Conservation (phyloP, 305 asterid genomes). For the Euphrasia arctica region DNA sequence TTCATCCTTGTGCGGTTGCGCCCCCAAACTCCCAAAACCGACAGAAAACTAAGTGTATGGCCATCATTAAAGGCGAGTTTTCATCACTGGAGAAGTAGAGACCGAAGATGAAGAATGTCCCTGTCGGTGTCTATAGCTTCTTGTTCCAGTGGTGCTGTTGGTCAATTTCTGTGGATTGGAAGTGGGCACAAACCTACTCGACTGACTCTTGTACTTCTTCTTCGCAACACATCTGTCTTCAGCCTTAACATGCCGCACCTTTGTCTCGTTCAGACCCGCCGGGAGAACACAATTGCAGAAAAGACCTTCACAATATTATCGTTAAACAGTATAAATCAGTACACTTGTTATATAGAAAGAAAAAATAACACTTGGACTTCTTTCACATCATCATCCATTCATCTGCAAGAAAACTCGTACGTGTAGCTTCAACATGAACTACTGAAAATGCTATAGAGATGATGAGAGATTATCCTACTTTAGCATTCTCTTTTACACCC, state of each 20-base stretch:
- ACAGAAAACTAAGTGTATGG: background rate
- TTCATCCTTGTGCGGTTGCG: background rate
- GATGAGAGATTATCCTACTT: slow-evolving; percentile 1
- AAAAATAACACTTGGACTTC: background rate
- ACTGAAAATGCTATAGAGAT: background rate
- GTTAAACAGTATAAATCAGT: background rate
- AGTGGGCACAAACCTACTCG: slow-evolving; percentile 42
- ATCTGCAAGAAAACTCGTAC: background rate
- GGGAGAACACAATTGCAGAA: slow-evolving; percentile 77
- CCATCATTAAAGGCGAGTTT: background rate
- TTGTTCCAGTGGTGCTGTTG: slow-evolving; percentile 23
- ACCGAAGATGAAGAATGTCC: slow-evolving; percentile 19
- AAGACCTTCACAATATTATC: slow-evolving; percentile 37
- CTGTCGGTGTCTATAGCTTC: slow-evolving; percentile 33
- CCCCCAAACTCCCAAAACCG: background rate
- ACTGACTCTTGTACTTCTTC: slow-evolving; percentile 52
- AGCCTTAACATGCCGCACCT: slow-evolving; percentile 47
- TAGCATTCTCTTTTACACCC: slow-evolving; percentile 13
- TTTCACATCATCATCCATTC: background rate
- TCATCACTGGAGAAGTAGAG: slow-evolving; percentile 14
- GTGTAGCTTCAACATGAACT: background rate
- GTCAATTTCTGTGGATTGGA: slow-evolving; percentile 29
- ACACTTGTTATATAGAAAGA: background rate
- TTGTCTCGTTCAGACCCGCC: slow-evolving; percentile 54
- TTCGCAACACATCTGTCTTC: slow-evolving; percentile 35